Evolutionary conservation across 805 yeast species (phyloP), one percentile per base, ranked within the genome.

Genomic region (Lipomyces lipofer): DNA sequence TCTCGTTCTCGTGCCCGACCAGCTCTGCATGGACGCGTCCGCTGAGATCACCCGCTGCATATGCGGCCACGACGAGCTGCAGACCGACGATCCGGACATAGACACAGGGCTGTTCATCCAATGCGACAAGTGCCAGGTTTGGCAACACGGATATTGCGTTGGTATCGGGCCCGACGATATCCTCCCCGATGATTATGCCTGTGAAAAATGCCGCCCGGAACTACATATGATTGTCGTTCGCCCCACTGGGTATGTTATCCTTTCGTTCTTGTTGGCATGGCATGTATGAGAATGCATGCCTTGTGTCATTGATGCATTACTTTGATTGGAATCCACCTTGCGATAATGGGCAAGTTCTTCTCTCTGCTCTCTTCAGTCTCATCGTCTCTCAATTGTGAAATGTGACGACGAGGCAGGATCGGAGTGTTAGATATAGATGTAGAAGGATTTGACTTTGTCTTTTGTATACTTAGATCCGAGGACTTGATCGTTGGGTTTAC

Each of bases 121-220:
- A 71, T 94, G 99, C 76, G 99, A 94, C 66, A 78, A 79, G 59
- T 92, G 99, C 73, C 83, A 88, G 17, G 96, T 86, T 6, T 92
- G 99, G 99, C 99, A 92, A 70, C 99, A 92, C 69, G 98, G 97
- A 1, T 88, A 77, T 71, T 92, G 99, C 74, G 97, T 92, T 33
- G 95, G 97, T 0, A 82, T 92, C 54, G 76, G 76, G 51, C 82
- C 81, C 47, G 88, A 84, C 58, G 82, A 80, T 12, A 84, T 81
- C 47, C 88, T 89, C 1, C 97, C 97, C 2, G 97, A 92, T 53
- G 88, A 88, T 69, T 92, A 94, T 71, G 89, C 91, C 88, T 92
- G 99, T 75, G 99, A 92, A 69, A 71, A 73, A 61, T 92, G 99
- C 73, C 81, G 84, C 59, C 97, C 97, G 0, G 91, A 87, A 28